Evolutionary conservation across 2,329 filamentous ascomycete genomes (phyloP), one percentile per base, ranked within the genome.

Genomic region (Aspergillus thermomutatus): DNA sequence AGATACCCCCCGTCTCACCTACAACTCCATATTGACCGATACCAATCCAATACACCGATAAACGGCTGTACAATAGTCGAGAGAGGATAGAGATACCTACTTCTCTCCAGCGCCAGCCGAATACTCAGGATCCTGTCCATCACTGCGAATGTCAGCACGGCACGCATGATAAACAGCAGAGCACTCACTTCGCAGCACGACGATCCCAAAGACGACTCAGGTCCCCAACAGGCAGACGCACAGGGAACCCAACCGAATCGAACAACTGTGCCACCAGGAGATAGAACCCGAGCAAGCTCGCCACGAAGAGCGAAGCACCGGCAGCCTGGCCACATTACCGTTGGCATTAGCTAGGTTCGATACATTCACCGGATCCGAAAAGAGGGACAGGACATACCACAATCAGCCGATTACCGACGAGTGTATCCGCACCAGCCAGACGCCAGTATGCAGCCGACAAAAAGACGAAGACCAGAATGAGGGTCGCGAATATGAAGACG

Each of bases 401-500:
- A 2, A 69, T 59, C 4, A 77, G 57, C 31, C 66, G 69, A 11
- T 57, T 54, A 4, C 75, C 74, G 19, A 62, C 57, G 0, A 50
- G 58, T 0, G 64, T 61, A 27, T 77, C 72, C 0, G 67, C 74
- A 19, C 74, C 61, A 3, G 84, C 85, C 8, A 80, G 65, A 19
- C 82, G 71, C 79, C 83, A 88, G 72, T 85, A 89, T 0, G 80
- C 80, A 2, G 79, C 85, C 0, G 87, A 80, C 31, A 91, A 77
- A 26, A 85, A 75, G 11, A 72, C 69, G 67, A 91, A 89, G 2
- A 80, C 76, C 11, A 85, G 67, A 19, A 82, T 71, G n/a, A 91
- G 80, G 1, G 78, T 78, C 57, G 85, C 66, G 77, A 91, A 91
- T 72, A 92, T 88, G 54, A 85, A 62, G 63, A 89, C 82, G 72